These are phyloP conservation scores for Nothophoma quercina DNA, from an alignment of 2,329 filamentous ascomycete genomes.

Conservation along the genomic window DNA sequence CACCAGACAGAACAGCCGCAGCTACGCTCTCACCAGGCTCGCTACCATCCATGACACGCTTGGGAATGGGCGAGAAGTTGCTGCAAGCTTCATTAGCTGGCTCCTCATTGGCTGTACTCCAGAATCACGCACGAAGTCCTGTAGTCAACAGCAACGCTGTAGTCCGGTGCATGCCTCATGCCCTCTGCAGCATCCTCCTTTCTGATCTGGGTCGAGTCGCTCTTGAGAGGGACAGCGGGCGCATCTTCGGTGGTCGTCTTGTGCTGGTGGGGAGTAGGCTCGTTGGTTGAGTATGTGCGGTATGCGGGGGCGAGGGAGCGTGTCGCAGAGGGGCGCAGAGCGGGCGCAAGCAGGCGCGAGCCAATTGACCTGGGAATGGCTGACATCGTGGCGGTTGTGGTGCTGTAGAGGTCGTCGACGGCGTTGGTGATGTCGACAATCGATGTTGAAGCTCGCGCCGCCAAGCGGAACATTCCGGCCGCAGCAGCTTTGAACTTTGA, in stretches of 20 bases:
- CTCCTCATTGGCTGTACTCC: not conserved
- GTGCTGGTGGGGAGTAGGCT: conserved; percentile 27
- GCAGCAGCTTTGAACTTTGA: conserved; percentile 42
- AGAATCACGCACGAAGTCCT: conserved; percentile 78
- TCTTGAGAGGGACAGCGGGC: conserved; percentile 42
- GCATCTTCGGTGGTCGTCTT: conserved; percentile 49
- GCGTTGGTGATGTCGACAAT: conserved; percentile 30
- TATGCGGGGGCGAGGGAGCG: conserved; percentile 34
- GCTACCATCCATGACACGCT: conserved; percentile 87
- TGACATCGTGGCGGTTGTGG: conserved; percentile 46
- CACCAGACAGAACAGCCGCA: conserved; percentile 88
- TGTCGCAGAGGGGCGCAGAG: conserved; percentile 36
- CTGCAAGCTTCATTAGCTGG: conserved; percentile 58
- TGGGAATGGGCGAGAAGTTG: conserved; percentile 89
- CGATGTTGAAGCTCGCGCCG: conserved; percentile 28
- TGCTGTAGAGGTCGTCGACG: conserved; percentile 24
- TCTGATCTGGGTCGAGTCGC: conserved; percentile 59
- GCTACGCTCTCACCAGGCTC: conserved; percentile 78
- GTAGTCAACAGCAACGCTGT: conserved; percentile 81
- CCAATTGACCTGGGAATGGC: conserved; percentile 51
- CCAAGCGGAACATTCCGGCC: conserved; percentile 29
- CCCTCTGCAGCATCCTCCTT: conserved; percentile 60
- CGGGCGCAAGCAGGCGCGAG: conserved; percentile 49
- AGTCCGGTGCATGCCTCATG: conserved; percentile 78
- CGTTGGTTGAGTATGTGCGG: conserved; percentile 45